Evolutionary conservation across 2,329 filamentous ascomycete genomes (phyloP).

Genomic region (Aureobasidium namibiae): DNA sequence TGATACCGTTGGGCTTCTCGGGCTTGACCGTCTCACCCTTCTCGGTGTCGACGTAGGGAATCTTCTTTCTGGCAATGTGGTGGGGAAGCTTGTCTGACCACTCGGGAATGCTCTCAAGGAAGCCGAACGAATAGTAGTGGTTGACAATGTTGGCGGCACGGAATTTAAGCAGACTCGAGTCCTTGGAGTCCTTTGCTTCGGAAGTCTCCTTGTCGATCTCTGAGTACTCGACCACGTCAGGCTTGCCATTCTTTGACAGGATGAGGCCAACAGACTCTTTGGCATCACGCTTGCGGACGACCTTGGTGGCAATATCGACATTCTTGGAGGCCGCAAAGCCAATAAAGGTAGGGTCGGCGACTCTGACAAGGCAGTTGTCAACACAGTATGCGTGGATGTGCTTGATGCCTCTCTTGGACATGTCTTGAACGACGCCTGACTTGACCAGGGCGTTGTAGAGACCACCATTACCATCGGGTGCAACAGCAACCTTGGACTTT

Average conservation of each 20-base stretch:
- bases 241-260: slow-evolving; percentile 87
- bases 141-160: slow-evolving; percentile 98
- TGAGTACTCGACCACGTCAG: slow-evolving; percentile 96
- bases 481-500: slow-evolving; percentile 85
- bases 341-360: slow-evolving; percentile 93
- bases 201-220: slow-evolving; percentile 89
- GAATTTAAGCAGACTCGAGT: slow-evolving; percentile 81
- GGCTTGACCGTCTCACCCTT: slow-evolving; percentile 79
- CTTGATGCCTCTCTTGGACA: slow-evolving; percentile 80
- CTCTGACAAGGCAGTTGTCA: slow-evolving; percentile 97
- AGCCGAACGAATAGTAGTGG: slow-evolving; percentile 96
- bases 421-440: slow-evolving; percentile 74
- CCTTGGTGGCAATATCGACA: slow-evolving; percentile 96
- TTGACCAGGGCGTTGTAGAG: slow-evolving; percentile 86
- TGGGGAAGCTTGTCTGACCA: slow-evolving; percentile 85
- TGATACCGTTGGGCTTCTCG: slow-evolving; percentile 93
- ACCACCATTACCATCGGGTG: slow-evolving; percentile 93
- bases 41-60: slow-evolving; percentile 63
- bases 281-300: slow-evolving; percentile 95
- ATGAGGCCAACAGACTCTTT: slow-evolving; percentile 95
- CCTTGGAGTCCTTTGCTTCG: slow-evolving; percentile 75
- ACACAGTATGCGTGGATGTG: slow-evolving; percentile 98
- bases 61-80: slow-evolving; percentile 98
- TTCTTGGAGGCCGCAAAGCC: slow-evolving; percentile 82
- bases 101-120: slow-evolving; percentile 80